Base-by-base conservation (phyloP, 257 asterid species). In the Jacaranda copaia region DNA sequence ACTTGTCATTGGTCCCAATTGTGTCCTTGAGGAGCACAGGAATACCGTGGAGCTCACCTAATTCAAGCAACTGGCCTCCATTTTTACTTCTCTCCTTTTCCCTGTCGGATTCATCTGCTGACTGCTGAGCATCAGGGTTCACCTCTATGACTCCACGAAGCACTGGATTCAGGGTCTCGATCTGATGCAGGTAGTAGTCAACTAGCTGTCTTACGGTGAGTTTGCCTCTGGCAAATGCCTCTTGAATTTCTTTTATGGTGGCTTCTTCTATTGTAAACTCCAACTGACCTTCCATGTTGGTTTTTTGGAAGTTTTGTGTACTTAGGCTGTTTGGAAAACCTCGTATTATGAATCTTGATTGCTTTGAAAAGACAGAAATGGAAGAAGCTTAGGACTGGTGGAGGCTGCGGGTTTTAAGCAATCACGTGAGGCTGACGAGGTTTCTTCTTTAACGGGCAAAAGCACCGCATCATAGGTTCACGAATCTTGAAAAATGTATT, bases 1-100 rank as follows among this genome's bases (percentile, higher is more conserved):
- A 79, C 86, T 83, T 80, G 55, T 92, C 96, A 15, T 69, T 16
- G 6, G 93, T 90, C 8, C 82, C 87, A 19, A 92, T 86, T 39
- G 86, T 87, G 76, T 91, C 97, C 79, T 92, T 92, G 58, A 90
- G 83, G 55, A 92, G 90, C 78, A 91, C 89, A 25, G 97, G 98
- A 46, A 92, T 81, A 1, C 97, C 96, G 78, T 84, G 91, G 59
- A 92, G 58, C 20, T 43, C 74, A 6, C 79, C 76, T 35, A 70
- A 6, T 19, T 42, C 74, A 62, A 43, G 55, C 49, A 67, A 42
- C 9, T 46, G 57, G 16, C 51, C 35, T 56, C 36, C 32, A 0
- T 46, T 53, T 53, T 5, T n/a, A 42, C 42, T 3, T 13, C 18
- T 63, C 52, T 40, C 20, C 59, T 80, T 84, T 59, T 84, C 83